phyloP scores from a whole-genome alignment of 2,329 filamentous ascomycete species.

The Cytospora mali region DNA sequence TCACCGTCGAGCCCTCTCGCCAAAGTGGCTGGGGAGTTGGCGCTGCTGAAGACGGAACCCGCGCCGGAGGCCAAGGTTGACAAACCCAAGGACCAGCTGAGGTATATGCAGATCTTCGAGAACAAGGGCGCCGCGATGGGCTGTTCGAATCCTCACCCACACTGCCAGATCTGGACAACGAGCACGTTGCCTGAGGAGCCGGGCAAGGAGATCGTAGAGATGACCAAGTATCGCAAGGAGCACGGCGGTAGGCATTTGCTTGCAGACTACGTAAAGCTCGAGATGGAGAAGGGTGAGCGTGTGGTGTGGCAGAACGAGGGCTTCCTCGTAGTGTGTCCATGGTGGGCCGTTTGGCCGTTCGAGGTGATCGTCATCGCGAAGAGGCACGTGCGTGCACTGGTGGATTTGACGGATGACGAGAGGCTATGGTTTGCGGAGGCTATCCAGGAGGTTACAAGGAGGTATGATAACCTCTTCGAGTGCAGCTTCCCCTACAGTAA shows the following conservation, averaged over 20 bases:
- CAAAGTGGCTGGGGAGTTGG: constrained; percentile 42
- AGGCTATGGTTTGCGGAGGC: constrained; percentile 76
- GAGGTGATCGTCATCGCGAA: constrained; percentile 90
- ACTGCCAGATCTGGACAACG: constrained; percentile 96
- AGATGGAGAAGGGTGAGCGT: constrained; percentile 79
- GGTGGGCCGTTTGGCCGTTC: constrained; percentile 98
- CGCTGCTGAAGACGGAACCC: constrained; percentile 42
- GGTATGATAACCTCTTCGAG: constrained; percentile 97
- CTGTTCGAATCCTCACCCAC: constrained; percentile 96
- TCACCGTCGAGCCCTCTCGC: constrained; percentile 69
- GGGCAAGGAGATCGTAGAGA: constrained; percentile 73
- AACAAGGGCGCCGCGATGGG: constrained; percentile 99
- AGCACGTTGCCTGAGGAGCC: constrained; percentile 90
- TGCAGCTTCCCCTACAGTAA: constrained; percentile 93
- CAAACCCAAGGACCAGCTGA: constrained; percentile 73
- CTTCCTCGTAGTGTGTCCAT: constrained; percentile 89
- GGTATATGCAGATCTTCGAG: constrained; percentile 99
- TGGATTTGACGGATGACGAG: constrained; percentile 77
- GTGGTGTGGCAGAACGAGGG: constrained; percentile 84
- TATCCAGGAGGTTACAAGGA: constrained; percentile 82
- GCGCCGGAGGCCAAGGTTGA: constrained; percentile 42
- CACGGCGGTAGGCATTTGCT: constrained; percentile 77
- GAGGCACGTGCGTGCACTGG: constrained; percentile 78
- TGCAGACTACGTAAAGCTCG: constrained; percentile 83
- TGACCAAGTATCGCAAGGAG: constrained; percentile 75